A percentile compares a stretch with the other conserved stretches of the same genome.
phyloP scores from a whole-genome alignment of 305 asterid species.

The Andrographis paniculata region DNA sequence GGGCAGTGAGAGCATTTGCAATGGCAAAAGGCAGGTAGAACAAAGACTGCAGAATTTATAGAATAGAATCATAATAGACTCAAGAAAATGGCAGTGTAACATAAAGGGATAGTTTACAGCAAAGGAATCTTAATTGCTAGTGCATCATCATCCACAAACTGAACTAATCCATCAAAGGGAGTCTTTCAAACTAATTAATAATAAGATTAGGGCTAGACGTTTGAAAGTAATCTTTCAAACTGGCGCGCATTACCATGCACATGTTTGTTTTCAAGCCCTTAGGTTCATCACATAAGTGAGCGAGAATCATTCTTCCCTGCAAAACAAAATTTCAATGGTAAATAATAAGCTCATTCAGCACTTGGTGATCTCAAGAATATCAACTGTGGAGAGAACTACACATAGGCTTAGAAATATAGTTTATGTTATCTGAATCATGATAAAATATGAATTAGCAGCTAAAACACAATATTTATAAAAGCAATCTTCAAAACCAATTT shows the following conservation, averaged over 20 bases:
- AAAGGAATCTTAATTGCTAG: no score
- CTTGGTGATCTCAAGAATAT: conserved; percentile 2
- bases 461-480: conserved; percentile 2
- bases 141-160: not conserved
- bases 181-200: no score
- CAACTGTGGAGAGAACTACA: not conserved
- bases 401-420: not conserved
- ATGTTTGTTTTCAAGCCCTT: conserved; percentile 94
- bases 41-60: conserved; percentile 52
- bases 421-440: not conserved
- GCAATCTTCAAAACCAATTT: not conserved
- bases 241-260: conserved; percentile 74
- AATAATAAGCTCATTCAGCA: conserved; percentile 11
- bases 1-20: conserved; percentile 89
- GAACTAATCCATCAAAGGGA: no score
- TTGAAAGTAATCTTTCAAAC: conserved; percentile 5
- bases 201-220: no score
- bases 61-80: conserved; percentile 8
- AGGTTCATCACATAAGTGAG: conserved; percentile 95
- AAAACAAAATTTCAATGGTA: conserved; percentile 18
- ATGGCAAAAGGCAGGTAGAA: conserved; percentile 81
- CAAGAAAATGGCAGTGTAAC: not conserved
- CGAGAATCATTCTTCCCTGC: conserved; percentile 94
- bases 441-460: conserved; percentile 6
- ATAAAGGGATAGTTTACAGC: no score